Percentiles rank a stretch among this genome's conserved stretches.
These are phyloP conservation scores for Rhizomucor pusillus DNA, from an alignment of 371 early-diverging fungal genomes.

Conservation along the genomic window DNA sequence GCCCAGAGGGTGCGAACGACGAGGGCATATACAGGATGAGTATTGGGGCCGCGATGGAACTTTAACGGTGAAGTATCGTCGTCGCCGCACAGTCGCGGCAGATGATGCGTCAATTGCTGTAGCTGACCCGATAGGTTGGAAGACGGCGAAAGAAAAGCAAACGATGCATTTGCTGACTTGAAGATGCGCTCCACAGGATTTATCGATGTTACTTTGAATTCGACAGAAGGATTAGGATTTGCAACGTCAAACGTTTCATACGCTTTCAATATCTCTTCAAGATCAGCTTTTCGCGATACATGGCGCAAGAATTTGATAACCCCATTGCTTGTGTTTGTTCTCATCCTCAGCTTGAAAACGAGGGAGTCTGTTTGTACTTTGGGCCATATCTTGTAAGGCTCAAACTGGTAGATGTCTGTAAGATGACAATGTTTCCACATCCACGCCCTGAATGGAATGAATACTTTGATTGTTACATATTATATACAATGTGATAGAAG, in stretches of 20 bases:
- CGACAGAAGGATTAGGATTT: slow-evolving; percentile 6
- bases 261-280: slow-evolving; percentile 19
- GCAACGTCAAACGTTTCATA: slow-evolving; percentile 16
- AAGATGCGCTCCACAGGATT: slow-evolving; percentile 5
- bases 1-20: slow-evolving; percentile 63
- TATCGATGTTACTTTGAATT: slow-evolving; percentile 17
- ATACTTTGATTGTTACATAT: neutral
- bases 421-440: slow-evolving; percentile 55
- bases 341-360: slow-evolving; percentile 49
- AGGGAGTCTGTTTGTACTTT: slow-evolving; percentile 66
- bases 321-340: neutral
- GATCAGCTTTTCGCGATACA: slow-evolving; percentile 23
- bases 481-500: neutral
- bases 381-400: slow-evolving; percentile 67
- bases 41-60: slow-evolving; percentile 69
- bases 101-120: slow-evolving; percentile 28
- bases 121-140: slow-evolving; percentile 42
- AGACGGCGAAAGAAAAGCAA: slow-evolving; percentile 50
- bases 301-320: slow-evolving; percentile 40
- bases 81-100: slow-evolving; percentile 53
- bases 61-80: slow-evolving; percentile 36
- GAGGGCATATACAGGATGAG: slow-evolving; percentile 65
- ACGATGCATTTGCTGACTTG: slow-evolving; percentile 35
- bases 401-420: slow-evolving; percentile 60
- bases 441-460: slow-evolving; percentile 27